Base-by-base conservation (phyloP, 164 flowering plant genomes). In the Akebia trifoliata region DNA sequence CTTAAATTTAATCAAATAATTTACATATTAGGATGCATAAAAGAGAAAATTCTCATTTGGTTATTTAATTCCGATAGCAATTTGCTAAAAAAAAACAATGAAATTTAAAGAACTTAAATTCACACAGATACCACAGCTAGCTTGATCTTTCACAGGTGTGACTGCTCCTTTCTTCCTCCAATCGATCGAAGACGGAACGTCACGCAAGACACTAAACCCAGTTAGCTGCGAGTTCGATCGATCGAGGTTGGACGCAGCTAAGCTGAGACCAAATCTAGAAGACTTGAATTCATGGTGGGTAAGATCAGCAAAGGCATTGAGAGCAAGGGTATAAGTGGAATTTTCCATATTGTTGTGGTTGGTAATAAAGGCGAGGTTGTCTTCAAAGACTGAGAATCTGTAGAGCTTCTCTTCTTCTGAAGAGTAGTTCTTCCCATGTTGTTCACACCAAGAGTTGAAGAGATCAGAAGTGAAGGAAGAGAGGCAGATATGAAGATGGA, bases 121-220 rank as follows among this genome's bases (percentile, higher is more conserved):
- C 14, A n/a, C 38, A 48, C 40, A 42, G 40, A 59, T 78, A 89
- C 96, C 98, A 64, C 98, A 92, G 53, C 80, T 77, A 6, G 78
- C 93, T 69, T 92, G 98, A 75, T 93, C 95, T 58, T 93, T 89
- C 37, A 93, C 94, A 20, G 56, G 18, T 9, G 98, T 89, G 37
- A 89, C 98, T 1, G 90, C 98, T 3, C 96, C 97, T 44, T 79
- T 56, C 64, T 74, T 60, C 72, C 97, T 77, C 98, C 98, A 93
- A 81, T 93, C 98, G n/a, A 89, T n/a, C 0, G 83, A 68, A 56
- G 66, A 31, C 28, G 98, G 95, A 59, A 89, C 53, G 24, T 70
- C 79, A 4, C 51, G 55, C 11, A 50, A 52, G 43, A 32, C 47
- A 53, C 29, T 42, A 6, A 30, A 14, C 8, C 32, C 17, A 34